A percentile compares a stretch with the other conserved stretches of the same genome.
Evolutionary conservation across 2,329 filamentous ascomycete genomes (phyloP).

Genomic region (Colletotrichum sp.): DNA sequence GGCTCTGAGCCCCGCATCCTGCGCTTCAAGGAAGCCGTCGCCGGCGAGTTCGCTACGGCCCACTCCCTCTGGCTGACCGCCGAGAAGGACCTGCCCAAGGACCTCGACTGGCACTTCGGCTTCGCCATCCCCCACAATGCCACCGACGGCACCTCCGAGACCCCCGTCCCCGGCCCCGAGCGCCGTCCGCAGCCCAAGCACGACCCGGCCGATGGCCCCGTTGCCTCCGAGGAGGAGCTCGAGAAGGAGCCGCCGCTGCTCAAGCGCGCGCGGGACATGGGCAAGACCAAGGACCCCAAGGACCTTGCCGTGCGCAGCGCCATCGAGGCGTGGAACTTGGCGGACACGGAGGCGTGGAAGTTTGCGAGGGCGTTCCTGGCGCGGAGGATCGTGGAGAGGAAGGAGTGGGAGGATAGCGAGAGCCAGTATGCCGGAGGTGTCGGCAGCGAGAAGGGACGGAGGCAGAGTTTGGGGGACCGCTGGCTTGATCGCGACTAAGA

Average conservation of each 20-base stretch:
- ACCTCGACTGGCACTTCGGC: conserved; percentile 89
- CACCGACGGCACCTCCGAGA: conserved; percentile 57
- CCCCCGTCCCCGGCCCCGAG: conserved; percentile 64
- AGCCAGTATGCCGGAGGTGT: conserved; percentile 66
- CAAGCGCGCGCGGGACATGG: conserved; percentile 47
- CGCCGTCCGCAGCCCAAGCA: conserved; percentile 55
- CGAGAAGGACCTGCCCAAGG: conserved; percentile 65
- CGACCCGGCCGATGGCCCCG: conserved; percentile 52
- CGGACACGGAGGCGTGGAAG: conserved; percentile 79
- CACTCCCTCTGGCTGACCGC: conserved; percentile 83
- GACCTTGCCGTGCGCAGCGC: conserved; percentile 56
- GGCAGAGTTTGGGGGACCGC: conserved; percentile 33
- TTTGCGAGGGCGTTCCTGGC: conserved; percentile 74
- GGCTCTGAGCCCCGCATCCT: conserved; percentile 70
- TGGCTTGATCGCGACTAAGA: conserved; percentile 36
- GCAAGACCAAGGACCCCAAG: conserved; percentile 43
- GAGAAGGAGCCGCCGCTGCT: conserved; percentile 61
- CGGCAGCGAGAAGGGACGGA: conserved; percentile 53
- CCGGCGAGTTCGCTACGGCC: conserved; percentile 65
- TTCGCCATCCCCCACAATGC: conserved; percentile 73
- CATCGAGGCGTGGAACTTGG: conserved; percentile 71
- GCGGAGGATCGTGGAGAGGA: conserved; percentile 64
- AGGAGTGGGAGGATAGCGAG: conserved; percentile 74
- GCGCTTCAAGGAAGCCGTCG: conserved; percentile 82
- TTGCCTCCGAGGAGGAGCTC: conserved; percentile 57